Conservation (phyloP, 805 yeast genomes). For the Nakazawaea anatomiae region DNA sequence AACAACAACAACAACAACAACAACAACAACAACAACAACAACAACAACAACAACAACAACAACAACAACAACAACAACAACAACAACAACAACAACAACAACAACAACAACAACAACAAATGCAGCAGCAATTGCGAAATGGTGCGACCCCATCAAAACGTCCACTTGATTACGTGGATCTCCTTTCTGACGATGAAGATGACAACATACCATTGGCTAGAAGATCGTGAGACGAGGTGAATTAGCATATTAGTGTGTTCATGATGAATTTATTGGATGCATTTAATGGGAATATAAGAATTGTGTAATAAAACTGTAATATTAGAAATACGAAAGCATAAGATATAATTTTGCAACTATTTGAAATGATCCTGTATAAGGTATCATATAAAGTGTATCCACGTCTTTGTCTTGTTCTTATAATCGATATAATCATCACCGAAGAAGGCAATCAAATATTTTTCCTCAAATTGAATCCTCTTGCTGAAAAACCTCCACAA, state of each 20-base stretch:
- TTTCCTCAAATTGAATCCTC: constrained; percentile 72
- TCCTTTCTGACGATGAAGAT: constrained; percentile 21
- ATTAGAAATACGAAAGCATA: too few relatives aligned
- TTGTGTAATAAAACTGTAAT: not conserved
- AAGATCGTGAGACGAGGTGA: not conserved
- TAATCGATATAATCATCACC: constrained; percentile 60
- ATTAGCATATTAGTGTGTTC: too few relatives aligned
- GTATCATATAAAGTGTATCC: constrained; percentile 55
- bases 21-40: too few relatives aligned
- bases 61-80: not conserved
- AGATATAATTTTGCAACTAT: too few relatives aligned
- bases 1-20: too few relatives aligned
- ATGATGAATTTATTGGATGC: too few relatives aligned
- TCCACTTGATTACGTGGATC: constrained; percentile 19
- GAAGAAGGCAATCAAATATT: constrained; percentile 57
- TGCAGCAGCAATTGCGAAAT: not conserved
- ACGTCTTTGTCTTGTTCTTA: constrained; percentile 39
- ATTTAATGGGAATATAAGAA: not conserved
- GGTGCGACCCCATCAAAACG: constrained; percentile 12
- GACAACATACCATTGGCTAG: constrained; percentile 5
- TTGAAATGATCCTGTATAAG: too few relatives aligned
- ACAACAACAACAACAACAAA: not conserved
- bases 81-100: constrained; percentile 1
- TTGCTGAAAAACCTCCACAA: constrained; percentile 63
- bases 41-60: too few relatives aligned